A percentile compares a stretch with the other conserved stretches of the same genome.
These are phyloP conservation scores for Yarrowia hollandica DNA, from an alignment of 805 yeast species.

Conservation along the genomic window DNA sequence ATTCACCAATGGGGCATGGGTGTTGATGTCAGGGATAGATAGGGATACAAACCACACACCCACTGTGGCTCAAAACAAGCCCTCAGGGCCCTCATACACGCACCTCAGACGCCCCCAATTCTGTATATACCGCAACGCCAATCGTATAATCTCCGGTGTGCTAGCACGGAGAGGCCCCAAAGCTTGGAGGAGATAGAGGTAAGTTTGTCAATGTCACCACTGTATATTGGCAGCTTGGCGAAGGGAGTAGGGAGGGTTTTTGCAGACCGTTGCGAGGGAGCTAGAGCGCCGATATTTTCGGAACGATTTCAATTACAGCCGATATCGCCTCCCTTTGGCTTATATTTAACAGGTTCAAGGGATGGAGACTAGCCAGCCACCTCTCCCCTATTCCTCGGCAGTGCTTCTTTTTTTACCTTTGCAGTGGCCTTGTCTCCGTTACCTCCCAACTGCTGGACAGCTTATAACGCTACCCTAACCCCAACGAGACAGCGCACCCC, in stretches of 20 bases:
- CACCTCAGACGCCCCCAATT: too few relatives aligned
- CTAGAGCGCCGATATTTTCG: not conserved
- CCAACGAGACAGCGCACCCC: constrained; percentile 22
- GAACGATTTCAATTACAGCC: too few relatives aligned
- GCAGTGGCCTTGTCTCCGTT: constrained; percentile 19
- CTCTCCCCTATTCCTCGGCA: constrained; percentile 24
- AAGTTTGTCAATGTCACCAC: not conserved
- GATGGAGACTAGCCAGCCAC: constrained; percentile 3
- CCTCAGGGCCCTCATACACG: too few relatives aligned
- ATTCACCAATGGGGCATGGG: too few relatives aligned
- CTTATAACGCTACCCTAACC: constrained; percentile 20
- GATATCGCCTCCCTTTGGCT: too few relatives aligned
- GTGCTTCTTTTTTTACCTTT: constrained; percentile 19
- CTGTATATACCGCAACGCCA: not conserved
- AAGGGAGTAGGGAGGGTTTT: not conserved
- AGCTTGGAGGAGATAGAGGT: constrained; percentile 21
- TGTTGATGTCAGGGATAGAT: too few relatives aligned
- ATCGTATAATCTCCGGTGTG: not conserved
- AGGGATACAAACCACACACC: too few relatives aligned
- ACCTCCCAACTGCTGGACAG: constrained; percentile 19
- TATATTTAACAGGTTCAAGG: too few relatives aligned
- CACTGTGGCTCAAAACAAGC: too few relatives aligned
- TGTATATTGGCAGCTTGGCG: not conserved
- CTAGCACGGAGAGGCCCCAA: not conserved
- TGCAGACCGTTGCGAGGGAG: too few relatives aligned